phyloP scores from a whole-genome alignment of 352 stramenopile genomes.

The Globisporangium viniferum region DNA sequence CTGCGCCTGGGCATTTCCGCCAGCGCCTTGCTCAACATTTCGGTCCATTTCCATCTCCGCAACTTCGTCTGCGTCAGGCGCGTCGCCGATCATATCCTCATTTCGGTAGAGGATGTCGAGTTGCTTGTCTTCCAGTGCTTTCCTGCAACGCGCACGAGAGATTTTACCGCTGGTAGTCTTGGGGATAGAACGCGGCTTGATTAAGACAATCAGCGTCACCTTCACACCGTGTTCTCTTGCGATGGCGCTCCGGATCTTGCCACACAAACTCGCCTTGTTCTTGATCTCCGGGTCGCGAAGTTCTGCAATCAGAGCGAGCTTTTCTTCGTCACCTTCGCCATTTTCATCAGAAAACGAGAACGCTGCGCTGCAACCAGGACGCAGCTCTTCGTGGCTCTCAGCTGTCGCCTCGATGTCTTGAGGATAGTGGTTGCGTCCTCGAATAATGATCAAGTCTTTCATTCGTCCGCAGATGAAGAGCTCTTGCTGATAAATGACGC shows the following conservation, averaged over 20 bases:
- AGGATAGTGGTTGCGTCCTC: constrained; percentile 99
- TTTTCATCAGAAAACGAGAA: constrained; percentile 75
- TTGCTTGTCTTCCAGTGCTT: constrained; percentile 54
- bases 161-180: constrained; percentile 99
- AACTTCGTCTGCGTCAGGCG: constrained; percentile 32
- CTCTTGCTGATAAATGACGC: constrained; percentile 95
- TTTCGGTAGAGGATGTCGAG: constrained; percentile 75
- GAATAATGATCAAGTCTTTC: constrained; percentile 99
- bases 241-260: constrained; percentile 66
- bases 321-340: constrained; percentile 54
- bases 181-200: constrained; percentile 91
- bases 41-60: constrained; percentile 30
- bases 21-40: constrained; percentile 22
- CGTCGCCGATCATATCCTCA: constrained; percentile 69
- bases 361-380: constrained; percentile 94
- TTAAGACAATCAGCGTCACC: constrained; percentile 88
- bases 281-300: constrained; percentile 63
- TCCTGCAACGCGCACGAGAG: constrained; percentile 86
- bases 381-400: constrained; percentile 75
- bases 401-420: constrained; percentile 97
- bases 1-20: constrained; percentile 3
- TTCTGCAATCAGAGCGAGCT: constrained; percentile 73
- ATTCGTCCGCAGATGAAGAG: constrained; percentile 97
- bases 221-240: constrained; percentile 81
- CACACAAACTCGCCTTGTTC: constrained; percentile 72